Evolutionary conservation across 2,329 filamentous ascomycete species (phyloP).

Genomic region (Calonectria pauciramosa): DNA sequence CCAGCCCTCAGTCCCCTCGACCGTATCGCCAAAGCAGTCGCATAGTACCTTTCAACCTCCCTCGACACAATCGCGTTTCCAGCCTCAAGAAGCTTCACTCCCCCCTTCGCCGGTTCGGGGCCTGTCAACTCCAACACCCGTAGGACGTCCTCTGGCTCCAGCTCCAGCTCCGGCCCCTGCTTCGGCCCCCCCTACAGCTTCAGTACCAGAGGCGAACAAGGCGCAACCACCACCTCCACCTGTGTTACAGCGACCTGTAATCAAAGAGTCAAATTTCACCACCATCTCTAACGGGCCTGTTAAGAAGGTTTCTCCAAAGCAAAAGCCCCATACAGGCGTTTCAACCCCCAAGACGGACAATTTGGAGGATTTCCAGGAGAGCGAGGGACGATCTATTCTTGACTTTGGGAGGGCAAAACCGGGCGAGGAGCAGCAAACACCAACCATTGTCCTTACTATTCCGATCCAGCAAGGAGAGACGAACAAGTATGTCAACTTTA

Average conservation of each 20-base stretch:
- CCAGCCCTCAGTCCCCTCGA: constrained; percentile 63
- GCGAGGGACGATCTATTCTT: constrained; percentile 68
- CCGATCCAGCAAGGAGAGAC: constrained; percentile 80
- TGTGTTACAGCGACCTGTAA: constrained; percentile 46
- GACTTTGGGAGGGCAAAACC: constrained; percentile 72
- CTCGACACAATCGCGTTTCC: constrained; percentile 48
- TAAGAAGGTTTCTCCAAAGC: constrained; percentile 63
- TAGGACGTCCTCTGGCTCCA: constrained; percentile 46
- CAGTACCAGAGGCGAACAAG: constrained; percentile 30
- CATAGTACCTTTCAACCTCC: constrained; percentile 45
- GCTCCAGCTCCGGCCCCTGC: constrained; percentile 57
- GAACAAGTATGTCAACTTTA: constrained; percentile 96
- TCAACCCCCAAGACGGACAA: constrained; percentile 65
- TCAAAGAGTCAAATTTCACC: constrained; percentile 57
- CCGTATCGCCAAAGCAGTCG: constrained; percentile 47
- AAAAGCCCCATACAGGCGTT: constrained; percentile 57
- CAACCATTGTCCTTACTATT: constrained; percentile 87
- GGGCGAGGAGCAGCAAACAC: constrained; percentile 72
- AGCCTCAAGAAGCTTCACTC: constrained; percentile 54
- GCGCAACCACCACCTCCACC: neutral
- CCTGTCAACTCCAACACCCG: constrained; percentile 52
- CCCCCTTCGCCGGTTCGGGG: constrained; percentile 58
- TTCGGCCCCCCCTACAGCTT: constrained; percentile 51
- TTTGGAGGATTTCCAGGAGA: constrained; percentile 61
- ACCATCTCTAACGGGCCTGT: constrained; percentile 57